phyloP scores from a whole-genome alignment of 1,139 yeast species.

The Lodderomyces metapsilosis region DNA sequence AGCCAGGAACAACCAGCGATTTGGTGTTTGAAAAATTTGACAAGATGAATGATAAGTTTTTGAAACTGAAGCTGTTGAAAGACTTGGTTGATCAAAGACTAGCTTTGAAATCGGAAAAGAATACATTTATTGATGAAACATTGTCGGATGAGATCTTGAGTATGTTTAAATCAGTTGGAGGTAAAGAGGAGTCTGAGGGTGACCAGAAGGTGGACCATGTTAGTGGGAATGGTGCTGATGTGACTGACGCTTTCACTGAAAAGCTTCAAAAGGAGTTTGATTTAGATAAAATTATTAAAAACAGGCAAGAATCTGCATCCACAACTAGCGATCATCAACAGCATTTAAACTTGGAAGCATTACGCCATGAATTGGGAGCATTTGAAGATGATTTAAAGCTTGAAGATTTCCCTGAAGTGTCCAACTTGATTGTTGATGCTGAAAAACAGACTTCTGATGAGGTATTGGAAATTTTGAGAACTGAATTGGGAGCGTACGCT shows the following conservation, averaged over 20 bases:
- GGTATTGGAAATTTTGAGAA: slow-evolving; percentile 9
- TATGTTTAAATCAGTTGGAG: not conserved
- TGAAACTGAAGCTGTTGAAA: slow-evolving; percentile 5
- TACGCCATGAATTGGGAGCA: slow-evolving; percentile 20
- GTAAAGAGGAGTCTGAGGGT: not conserved
- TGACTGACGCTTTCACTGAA: too few relatives aligned
- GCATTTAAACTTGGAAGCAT: slow-evolving; percentile 3
- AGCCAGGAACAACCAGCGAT: slow-evolving; percentile 8
- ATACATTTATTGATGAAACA: not conserved
- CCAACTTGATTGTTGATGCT: slow-evolving; percentile 10
- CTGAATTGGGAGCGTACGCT: slow-evolving; percentile 6
- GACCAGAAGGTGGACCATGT: not conserved
- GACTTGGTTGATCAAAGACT: slow-evolving; percentile 9
- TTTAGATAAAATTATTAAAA: slow-evolving; percentile 6
- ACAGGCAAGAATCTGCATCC: slow-evolving; percentile 7
- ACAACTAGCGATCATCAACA: slow-evolving; percentile 4
- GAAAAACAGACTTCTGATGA: slow-evolving; percentile 7
- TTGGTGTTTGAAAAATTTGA: slow-evolving; percentile 13
- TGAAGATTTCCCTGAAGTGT: slow-evolving; percentile 15
- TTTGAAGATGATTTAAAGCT: slow-evolving; percentile 20
- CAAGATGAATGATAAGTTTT: slow-evolving; percentile 9
- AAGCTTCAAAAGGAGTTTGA: slow-evolving; percentile 4
- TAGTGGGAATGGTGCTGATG: too few relatives aligned
- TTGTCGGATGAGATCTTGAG: slow-evolving; percentile 4
- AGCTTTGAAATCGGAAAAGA: not conserved